phyloP scores from a whole-genome alignment of 495 filamentous ascomycete species.

The Tetracladium setigerum region DNA sequence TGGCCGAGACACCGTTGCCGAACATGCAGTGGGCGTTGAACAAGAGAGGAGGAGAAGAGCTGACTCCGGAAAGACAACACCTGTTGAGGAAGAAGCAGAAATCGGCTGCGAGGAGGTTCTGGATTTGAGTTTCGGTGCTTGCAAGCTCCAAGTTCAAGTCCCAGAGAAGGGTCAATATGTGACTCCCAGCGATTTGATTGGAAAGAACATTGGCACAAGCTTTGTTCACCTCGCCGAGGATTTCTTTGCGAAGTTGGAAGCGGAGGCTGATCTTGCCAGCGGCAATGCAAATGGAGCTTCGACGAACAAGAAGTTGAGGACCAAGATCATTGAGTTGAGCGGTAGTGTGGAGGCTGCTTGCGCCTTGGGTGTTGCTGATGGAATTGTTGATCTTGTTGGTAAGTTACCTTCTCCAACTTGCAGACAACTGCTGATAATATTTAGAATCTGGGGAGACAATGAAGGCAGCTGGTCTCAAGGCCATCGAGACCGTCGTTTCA shows the following conservation, averaged over 20 bases:
- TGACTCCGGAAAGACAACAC: slow-evolving; percentile 41
- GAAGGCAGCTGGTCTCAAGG: slow-evolving; percentile 91
- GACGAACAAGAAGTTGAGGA: slow-evolving; percentile 46
- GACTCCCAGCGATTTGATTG: slow-evolving; percentile 68
- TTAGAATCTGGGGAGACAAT: slow-evolving; percentile 97
- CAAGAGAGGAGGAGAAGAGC: slow-evolving; percentile 41
- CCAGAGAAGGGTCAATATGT: slow-evolving; percentile 73
- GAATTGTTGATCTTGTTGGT: slow-evolving; percentile 97
- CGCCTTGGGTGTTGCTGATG: slow-evolving; percentile 90
- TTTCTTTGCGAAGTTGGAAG: slow-evolving; percentile 77
- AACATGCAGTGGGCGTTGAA: slow-evolving; percentile 71
- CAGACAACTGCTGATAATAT: slow-evolving; percentile 1
- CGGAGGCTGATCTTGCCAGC: slow-evolving; percentile 28
- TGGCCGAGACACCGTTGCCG: slow-evolving; percentile 82
- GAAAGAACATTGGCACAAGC: slow-evolving; percentile 93
- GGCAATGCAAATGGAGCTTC: slow-evolving; percentile 14
- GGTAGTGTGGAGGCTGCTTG: slow-evolving; percentile 97
- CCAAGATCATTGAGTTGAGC: slow-evolving; percentile 85
- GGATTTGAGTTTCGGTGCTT: slow-evolving; percentile 83
- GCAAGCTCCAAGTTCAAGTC: slow-evolving; percentile 92
- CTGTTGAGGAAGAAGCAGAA: slow-evolving; percentile 29
- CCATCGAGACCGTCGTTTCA: slow-evolving; percentile 87
- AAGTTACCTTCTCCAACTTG: slow-evolving; percentile 25
- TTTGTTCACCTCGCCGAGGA: slow-evolving; percentile 74
- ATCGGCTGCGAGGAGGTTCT: slow-evolving; percentile 69